These are phyloP conservation scores for Ramalina peruviana DNA, from an alignment of 495 filamentous ascomycete species.

Conservation along the genomic window DNA sequence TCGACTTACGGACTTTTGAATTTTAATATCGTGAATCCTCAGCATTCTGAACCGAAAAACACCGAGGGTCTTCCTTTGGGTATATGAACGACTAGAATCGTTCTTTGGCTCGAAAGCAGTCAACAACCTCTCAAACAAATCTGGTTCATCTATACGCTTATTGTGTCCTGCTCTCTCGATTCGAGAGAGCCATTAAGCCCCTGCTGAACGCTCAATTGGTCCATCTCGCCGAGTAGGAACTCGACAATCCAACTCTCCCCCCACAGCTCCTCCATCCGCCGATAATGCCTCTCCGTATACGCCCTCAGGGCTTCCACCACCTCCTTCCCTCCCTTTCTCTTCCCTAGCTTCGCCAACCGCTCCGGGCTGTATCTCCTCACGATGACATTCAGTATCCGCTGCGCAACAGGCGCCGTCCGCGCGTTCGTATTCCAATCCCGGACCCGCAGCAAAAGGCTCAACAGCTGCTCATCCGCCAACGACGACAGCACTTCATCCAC, in stretches of 20 bases:
- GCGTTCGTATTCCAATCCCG: slow-evolving; percentile 97
- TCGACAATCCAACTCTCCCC: slow-evolving; percentile 92
- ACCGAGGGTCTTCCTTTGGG: too few species aligned
- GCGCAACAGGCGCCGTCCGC: slow-evolving; percentile 68
- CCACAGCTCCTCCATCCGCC: slow-evolving; percentile 70
- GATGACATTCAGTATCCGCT: slow-evolving; percentile 68
- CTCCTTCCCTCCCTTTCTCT: slow-evolving; percentile 57
- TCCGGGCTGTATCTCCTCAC: slow-evolving; percentile 64
- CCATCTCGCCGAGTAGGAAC: slow-evolving; percentile 89
- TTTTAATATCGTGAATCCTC: too few species aligned
- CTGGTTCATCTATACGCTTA: not conserved
- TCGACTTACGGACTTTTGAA: too few species aligned
- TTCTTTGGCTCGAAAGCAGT: too few species aligned
- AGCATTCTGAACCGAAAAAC: too few species aligned
- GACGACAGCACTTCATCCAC: slow-evolving; percentile 73
- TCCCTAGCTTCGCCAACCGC: slow-evolving; percentile 39
- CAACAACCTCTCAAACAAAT: not conserved
- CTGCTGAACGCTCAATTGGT: slow-evolving; percentile 42
- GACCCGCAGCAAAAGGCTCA: slow-evolving; percentile 58
- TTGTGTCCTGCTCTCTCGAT: too few species aligned
- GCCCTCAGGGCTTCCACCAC: slow-evolving; percentile 67
- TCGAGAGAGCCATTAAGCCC: slow-evolving; percentile 2
- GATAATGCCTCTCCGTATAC: slow-evolving; percentile 88
- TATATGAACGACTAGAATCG: too few species aligned
- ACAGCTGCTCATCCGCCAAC: slow-evolving; percentile 74